Percentiles rank a stretch among this genome's conserved stretches.
Evolutionary conservation across 441 rosid species (phyloP).

Genomic region (Macaranga tanarius): DNA sequence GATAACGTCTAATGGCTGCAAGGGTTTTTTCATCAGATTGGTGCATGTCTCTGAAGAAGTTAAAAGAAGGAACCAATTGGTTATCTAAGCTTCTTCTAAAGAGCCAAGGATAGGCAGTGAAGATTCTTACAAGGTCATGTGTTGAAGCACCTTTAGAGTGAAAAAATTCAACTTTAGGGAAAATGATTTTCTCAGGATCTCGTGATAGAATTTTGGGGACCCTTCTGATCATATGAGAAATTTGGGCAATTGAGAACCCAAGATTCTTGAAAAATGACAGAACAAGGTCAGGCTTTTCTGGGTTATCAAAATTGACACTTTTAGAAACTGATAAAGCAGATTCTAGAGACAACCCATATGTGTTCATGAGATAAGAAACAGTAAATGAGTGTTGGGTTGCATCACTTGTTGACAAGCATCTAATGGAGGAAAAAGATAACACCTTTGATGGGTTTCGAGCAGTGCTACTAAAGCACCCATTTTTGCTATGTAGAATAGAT

Average conservation of each 20-base stretch:
- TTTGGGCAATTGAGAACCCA: constrained; percentile 10
- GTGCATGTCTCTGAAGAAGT: constrained; percentile 1
- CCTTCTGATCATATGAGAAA: constrained; percentile 5
- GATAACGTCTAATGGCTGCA: neutral
- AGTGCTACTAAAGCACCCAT: neutral
- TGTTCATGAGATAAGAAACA: constrained; percentile 17
- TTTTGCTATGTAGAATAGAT: neutral
- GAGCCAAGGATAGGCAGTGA: neutral
- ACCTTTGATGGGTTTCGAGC: neutral
- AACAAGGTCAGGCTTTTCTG: constrained; percentile 16
- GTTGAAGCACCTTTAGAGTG: constrained; percentile 17
- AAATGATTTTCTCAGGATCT: constrained; percentile 3
- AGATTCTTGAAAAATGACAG: constrained; percentile 12
- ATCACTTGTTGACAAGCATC: neutral
- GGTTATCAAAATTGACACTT: neutral
- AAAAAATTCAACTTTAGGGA: constrained; percentile 23
- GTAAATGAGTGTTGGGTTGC: constrained; percentile 13
- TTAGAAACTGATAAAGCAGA: constrained; percentile 20
- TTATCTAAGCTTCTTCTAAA: constrained; percentile 5
- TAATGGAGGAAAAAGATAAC: neutral
- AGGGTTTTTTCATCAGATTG: constrained; percentile 11
- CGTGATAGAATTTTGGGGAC: neutral
- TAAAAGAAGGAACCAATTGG: constrained; percentile 5
- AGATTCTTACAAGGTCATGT: constrained; percentile 13
- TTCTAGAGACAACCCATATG: constrained; percentile 25